phyloP scores from a whole-genome alignment of 208 protist genomes.

The Wallacemonas sp. region DNA sequence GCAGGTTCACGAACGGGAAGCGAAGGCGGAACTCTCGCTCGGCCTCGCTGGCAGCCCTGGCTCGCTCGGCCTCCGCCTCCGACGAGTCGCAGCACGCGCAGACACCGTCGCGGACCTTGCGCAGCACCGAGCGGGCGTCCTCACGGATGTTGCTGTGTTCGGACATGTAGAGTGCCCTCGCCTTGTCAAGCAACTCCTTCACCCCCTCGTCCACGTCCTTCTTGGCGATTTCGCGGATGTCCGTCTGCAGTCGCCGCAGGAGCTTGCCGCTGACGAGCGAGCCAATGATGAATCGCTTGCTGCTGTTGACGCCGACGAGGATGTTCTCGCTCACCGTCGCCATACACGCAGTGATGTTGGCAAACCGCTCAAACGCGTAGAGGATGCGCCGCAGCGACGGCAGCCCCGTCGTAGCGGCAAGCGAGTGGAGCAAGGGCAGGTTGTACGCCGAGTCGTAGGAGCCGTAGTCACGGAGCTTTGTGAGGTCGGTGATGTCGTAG shows the following conservation, averaged over 20 bases:
- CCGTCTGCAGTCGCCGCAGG: conserved; percentile 33
- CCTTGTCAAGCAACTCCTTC: conserved; percentile 37
- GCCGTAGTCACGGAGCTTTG: conserved; percentile 57
- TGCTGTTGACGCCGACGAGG: conserved; percentile 56
- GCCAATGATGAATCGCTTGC: conserved; percentile 63
- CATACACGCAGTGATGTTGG: conserved; percentile 37
- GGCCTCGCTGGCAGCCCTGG: conserved; percentile 9
- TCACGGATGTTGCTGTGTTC: conserved; percentile 48
- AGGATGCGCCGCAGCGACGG: conserved; percentile 28
- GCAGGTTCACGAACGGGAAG: conserved; percentile 53
- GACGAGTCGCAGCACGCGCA: conserved; percentile 17
- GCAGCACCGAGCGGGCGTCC: conserved; percentile 39
- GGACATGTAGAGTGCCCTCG: conserved; percentile 43
- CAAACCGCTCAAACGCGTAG: conserved; percentile 36
- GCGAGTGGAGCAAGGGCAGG: conserved; percentile 29
- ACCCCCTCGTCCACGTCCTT: conserved; percentile 40
- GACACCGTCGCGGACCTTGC: conserved; percentile 16
- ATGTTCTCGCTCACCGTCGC: conserved; percentile 55
- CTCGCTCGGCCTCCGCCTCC: conserved; percentile 12
- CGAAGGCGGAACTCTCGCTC: conserved; percentile 48
- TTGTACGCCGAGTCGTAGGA: conserved; percentile 54
- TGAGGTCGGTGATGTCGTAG: conserved; percentile 57
- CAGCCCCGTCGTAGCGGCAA: conserved; percentile 13
- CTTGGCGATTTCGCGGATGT: conserved; percentile 39
- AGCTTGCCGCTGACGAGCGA: conserved; percentile 44